These are phyloP conservation scores for Pseudonitzschia multistriata DNA, from an alignment of 108 stramenopile genomes.

Conservation along the genomic window DNA sequence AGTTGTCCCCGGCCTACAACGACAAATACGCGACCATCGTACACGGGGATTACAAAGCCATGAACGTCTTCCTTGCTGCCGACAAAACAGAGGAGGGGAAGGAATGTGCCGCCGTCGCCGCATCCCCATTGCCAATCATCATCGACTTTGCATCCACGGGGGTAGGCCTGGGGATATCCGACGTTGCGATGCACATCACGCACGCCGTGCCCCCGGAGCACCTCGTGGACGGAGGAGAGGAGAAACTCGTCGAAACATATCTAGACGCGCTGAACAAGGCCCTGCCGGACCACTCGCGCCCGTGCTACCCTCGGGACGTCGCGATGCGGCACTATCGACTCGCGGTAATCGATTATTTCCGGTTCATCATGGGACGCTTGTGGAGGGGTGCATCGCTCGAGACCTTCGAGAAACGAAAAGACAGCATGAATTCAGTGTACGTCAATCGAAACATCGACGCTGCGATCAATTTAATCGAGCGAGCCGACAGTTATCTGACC, in stretches of 20 bases:
- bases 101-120: constrained; percentile 25
- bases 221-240: constrained; percentile 59
- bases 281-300: constrained; percentile 8
- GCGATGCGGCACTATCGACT: constrained; percentile 71
- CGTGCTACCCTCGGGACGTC: constrained; percentile 40
- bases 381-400: constrained; percentile 56
- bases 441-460: constrained; percentile 67
- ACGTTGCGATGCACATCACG: constrained; percentile 83
- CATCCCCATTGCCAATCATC: constrained; percentile 24
- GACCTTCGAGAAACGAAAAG: constrained; percentile 53
- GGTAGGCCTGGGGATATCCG: constrained; percentile 68
- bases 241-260: constrained; percentile 57
- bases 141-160: constrained; percentile 82
- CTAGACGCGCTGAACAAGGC: constrained; percentile 37
- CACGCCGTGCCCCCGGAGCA: constrained; percentile 59
- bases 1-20: constrained; percentile 51
- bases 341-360: constrained; percentile 67
- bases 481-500: constrained; percentile 56
- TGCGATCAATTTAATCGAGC: constrained; percentile 59
- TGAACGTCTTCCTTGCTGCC: constrained; percentile 74
- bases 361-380: constrained; percentile 55
- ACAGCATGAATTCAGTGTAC: constrained; percentile 59
- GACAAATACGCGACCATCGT: constrained; percentile 64
- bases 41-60: constrained; percentile 81
- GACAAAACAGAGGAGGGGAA: background rate